Evolutionary conservation across 2,329 filamentous ascomycete species (phyloP), one percentile per base, ranked within the genome.

Genomic region (Aspergillus floridensis): DNA sequence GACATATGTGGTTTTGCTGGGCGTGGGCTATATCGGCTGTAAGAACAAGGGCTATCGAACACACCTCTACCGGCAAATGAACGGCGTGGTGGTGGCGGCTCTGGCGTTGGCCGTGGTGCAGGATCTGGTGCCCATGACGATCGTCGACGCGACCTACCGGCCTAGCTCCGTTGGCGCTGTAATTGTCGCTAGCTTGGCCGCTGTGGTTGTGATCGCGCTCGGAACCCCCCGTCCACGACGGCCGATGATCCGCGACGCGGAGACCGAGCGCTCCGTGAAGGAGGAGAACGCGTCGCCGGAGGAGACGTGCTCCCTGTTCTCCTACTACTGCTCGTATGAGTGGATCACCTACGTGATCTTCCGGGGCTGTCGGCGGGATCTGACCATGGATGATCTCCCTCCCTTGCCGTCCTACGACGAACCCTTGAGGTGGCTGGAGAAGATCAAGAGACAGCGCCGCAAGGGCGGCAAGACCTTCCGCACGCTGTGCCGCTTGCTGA

Each of bases 301-400:
- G 58, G 70, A 75, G 59, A 72, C 70, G 1, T 71, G 71, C 55
- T 73, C 70, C 1, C 63, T 66, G 46, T 68, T 72, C n/a, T 72
- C 70, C 5, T 72, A 68, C 51, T 74, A 71, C 53, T 63, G 70
- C 48, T 71, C 71, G 2, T 75, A 74, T 53, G 72, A 66, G 46
- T 75, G 72, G 72, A 62, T 74, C 24, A 74, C 70, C 3, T 66
- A 69, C 32, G 58, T 74, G 21, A 71, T 74, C 8, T 38, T 71
- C 35, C 67, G 65, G 11, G 72, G 72, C 16, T 71, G 64, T 46
- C 65, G 59, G 19, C 62, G 64, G 7, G 68, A 73, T 53, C 53
- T 74, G n/a, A 65, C 55, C 8, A 67, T 73, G 58, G 71, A 72
- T 22, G 72, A 74, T 56, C 64, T 74, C n/a, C 72, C 72, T 5